phyloP scores from a whole-genome alignment of 2,329 filamentous ascomycete genomes.

The Xylaria digitata region DNA sequence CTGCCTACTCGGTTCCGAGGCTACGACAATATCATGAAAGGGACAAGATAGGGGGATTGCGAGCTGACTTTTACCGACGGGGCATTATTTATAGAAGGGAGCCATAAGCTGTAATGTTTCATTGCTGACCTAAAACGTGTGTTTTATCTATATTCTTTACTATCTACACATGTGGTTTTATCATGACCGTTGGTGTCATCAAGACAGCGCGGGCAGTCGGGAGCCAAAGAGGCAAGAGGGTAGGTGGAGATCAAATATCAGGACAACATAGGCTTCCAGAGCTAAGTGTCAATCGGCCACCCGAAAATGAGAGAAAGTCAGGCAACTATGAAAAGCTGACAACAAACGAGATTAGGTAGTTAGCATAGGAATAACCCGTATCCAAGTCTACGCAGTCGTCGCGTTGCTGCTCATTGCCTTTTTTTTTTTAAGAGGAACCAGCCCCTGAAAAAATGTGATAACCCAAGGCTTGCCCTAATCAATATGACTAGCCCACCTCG shows the following conservation, averaged over 20 bases:
- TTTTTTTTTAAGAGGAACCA: slow-evolving; percentile 12
- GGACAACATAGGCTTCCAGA: slow-evolving; percentile 24
- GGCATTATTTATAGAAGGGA: slow-evolving; percentile 7
- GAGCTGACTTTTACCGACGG: background rate
- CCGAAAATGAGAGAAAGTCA: slow-evolving; percentile 14
- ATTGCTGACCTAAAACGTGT: slow-evolving; percentile 41
- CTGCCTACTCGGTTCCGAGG: background rate
- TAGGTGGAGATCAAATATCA: slow-evolving; percentile 1
- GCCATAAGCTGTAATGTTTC: slow-evolving; percentile 24
- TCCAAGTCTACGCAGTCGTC: slow-evolving; percentile 15
- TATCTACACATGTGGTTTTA: slow-evolving; percentile 27
- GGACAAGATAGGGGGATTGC: background rate
- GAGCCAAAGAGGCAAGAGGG: background rate
- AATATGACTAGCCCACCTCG: slow-evolving; percentile 11
- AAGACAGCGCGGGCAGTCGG: slow-evolving; percentile 15
- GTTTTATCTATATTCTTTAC: slow-evolving; percentile 40
- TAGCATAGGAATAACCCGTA: slow-evolving; percentile 30
- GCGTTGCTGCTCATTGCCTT: slow-evolving; percentile 2
- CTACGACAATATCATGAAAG: background rate
- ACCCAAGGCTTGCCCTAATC: slow-evolving; percentile 4
- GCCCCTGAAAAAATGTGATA: slow-evolving; percentile 2
- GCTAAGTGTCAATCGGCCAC: slow-evolving; percentile 7
- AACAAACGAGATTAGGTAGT: slow-evolving; percentile 36
- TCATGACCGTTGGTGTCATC: slow-evolving; percentile 15
- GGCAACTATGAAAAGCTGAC: slow-evolving; percentile 30